Evolutionary conservation across 495 filamentous ascomycete species (phyloP).

Genomic region (Diplogelasinospora grovesii): DNA sequence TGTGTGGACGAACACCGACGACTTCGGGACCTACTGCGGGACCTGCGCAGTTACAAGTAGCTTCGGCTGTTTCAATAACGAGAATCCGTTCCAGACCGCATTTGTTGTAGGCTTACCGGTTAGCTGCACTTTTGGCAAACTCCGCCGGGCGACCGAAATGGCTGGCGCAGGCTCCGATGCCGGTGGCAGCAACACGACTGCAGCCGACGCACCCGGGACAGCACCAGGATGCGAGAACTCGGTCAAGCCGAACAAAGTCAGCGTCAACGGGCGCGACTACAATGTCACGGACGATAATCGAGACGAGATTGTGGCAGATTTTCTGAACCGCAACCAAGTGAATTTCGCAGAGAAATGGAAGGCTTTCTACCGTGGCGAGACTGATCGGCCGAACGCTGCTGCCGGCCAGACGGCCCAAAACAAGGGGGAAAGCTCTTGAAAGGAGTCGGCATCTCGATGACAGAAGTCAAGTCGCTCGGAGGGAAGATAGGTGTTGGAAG

Average conservation of each 20-base stretch:
- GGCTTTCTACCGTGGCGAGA: neutral
- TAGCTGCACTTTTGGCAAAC: neutral
- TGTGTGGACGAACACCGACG: slow-evolving; percentile 2
- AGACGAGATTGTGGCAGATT: slow-evolving; percentile 3
- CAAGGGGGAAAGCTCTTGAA: too few species aligned
- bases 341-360: slow-evolving; percentile 6
- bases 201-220: neutral
- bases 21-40: neutral
- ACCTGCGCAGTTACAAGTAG: neutral
- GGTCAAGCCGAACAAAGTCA: neutral
- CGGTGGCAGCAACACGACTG: neutral
- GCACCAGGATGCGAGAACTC: neutral
- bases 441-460: too few species aligned
- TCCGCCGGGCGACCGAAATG: neutral
- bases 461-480: too few species aligned
- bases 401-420: too few species aligned
- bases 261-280: slow-evolving; percentile 1
- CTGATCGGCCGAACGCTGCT: too few species aligned
- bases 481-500: too few species aligned
- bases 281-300: slow-evolving; percentile 3
- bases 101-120: slow-evolving; percentile 1
- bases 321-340: neutral
- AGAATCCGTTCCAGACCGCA: slow-evolving; percentile 1
- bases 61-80: slow-evolving; percentile 1
- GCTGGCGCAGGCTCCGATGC: too few species aligned